Evolutionary conservation across 371 early-diverging fungal genomes (phyloP).

Genomic region (Mortierella sp.): DNA sequence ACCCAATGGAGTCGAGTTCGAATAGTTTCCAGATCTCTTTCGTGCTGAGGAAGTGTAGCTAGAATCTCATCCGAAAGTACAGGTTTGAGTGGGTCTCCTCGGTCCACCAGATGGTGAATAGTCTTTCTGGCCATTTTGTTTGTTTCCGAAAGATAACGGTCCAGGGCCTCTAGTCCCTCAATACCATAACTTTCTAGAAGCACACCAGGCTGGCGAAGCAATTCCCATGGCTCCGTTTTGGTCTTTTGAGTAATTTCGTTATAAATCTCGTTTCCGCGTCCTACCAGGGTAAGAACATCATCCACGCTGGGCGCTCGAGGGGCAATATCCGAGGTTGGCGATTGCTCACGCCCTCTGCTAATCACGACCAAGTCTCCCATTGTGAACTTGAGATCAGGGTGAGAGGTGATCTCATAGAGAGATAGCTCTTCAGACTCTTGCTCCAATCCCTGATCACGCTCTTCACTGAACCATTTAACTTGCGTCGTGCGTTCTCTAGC

Average conservation of each 20-base stretch:
- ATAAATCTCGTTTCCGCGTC: conserved; percentile 44
- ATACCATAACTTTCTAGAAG: conserved; percentile 45
- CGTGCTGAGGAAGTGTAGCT: conserved; percentile 23
- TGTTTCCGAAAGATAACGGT: conserved; percentile 47
- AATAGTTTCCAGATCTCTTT: conserved; percentile 40
- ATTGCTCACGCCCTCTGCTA: conserved; percentile 48
- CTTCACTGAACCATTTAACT: conserved; percentile 58
- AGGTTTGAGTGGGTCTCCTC: conserved; percentile 35
- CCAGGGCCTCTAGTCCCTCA: conserved; percentile 51
- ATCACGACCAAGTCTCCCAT: conserved; percentile 50
- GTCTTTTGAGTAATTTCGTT: conserved; percentile 20
- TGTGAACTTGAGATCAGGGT: conserved; percentile 50
- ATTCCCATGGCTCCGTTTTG: not conserved
- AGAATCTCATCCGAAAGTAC: conserved; percentile 30
- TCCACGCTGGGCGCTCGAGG: conserved; percentile 50
- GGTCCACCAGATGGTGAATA: conserved; percentile 29
- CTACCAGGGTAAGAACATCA: conserved; percentile 35
- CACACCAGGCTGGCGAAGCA: not conserved
- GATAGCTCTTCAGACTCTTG: conserved; percentile 41
- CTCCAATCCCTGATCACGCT: conserved; percentile 48
- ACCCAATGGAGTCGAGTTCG: conserved; percentile 54
- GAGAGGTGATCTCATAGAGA: conserved; percentile 51
- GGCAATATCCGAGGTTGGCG: conserved; percentile 40
- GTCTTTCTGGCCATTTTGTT: conserved; percentile 41
- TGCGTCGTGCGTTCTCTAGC: conserved; percentile 51